These are phyloP conservation scores for Pichia manshurica DNA, from an alignment of 805 yeast species.

Conservation along the genomic window DNA sequence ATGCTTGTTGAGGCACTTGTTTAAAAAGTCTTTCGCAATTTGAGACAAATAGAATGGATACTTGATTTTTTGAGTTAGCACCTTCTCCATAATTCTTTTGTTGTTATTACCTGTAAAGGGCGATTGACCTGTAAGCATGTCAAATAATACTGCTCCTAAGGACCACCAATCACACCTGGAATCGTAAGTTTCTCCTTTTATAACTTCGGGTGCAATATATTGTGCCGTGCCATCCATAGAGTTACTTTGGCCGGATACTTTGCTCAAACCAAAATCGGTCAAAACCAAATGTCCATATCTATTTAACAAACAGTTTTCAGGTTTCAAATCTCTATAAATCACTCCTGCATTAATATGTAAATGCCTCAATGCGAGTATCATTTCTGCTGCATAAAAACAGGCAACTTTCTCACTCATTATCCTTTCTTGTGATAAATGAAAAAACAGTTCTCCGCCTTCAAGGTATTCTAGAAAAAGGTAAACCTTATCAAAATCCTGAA, in stretches of 20 bases:
- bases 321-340: conserved; percentile 82
- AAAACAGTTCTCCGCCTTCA: conserved; percentile 83
- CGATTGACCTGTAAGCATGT: conserved; percentile 79
- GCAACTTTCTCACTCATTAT: conserved; percentile 58
- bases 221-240: conserved; percentile 74
- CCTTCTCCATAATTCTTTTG: conserved; percentile 69
- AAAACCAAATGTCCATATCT: conserved; percentile 72
- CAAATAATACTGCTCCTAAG: conserved; percentile 73
- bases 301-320: conserved; percentile 81
- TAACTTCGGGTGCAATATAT: conserved; percentile 86
- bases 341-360: conserved; percentile 68
- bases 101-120: conserved; percentile 84
- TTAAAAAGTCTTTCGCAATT: conserved; percentile 73
- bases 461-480: conserved; percentile 75
- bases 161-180: conserved; percentile 91
- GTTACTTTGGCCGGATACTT: conserved; percentile 40
- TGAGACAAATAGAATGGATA: conserved; percentile 71
- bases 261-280: conserved; percentile 80
- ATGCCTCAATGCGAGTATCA: conserved; percentile 70
- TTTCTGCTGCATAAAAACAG: conserved; percentile 74
- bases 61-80: conserved; percentile 57
- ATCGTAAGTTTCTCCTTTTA: conserved; percentile 71
- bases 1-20: conserved; percentile 60
- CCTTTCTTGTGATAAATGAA: conserved; percentile 46
- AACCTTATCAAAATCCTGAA: conserved; percentile 73